Conservation (phyloP, 2,329 filamentous ascomycete species). For the Beauveria scarabaeidicola region DNA sequence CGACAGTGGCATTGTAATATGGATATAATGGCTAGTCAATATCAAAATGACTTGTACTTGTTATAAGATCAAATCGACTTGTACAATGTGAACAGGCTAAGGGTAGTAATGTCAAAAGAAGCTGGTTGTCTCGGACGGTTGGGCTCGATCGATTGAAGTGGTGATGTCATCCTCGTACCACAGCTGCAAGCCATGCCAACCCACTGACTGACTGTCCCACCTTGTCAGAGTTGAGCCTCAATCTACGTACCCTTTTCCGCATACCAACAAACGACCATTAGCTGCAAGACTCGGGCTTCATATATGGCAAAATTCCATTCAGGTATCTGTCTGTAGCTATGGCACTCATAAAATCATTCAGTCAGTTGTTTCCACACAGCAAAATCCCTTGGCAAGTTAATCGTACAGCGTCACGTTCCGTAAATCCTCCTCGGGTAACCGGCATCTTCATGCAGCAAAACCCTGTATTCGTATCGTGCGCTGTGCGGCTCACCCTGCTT, state of each 20-base stretch:
- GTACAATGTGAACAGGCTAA: background rate
- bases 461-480: background rate
- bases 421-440: background rate
- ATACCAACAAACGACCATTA: too few species aligned
- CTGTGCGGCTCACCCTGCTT: background rate
- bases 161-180: conserved; percentile 9
- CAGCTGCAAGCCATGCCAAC: conserved; percentile 6
- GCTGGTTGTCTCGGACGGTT: background rate
- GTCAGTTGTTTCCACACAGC: background rate
- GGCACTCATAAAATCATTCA: conserved; percentile 3
- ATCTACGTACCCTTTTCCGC: too few species aligned
- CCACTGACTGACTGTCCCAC: background rate
- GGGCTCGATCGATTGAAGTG: background rate
- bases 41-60: background rate
- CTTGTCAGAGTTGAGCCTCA: too few species aligned
- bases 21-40: background rate
- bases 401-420: background rate
- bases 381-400: background rate
- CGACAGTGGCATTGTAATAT: background rate
- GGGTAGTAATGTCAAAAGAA: background rate
- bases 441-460: conserved; percentile 1
- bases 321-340: conserved; percentile 1
- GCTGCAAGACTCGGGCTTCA: background rate
- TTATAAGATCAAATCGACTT: too few species aligned
- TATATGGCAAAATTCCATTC: background rate